Conservation (phyloP, 805 yeast species). For the Kluyveromyces nonfermentans region DNA sequence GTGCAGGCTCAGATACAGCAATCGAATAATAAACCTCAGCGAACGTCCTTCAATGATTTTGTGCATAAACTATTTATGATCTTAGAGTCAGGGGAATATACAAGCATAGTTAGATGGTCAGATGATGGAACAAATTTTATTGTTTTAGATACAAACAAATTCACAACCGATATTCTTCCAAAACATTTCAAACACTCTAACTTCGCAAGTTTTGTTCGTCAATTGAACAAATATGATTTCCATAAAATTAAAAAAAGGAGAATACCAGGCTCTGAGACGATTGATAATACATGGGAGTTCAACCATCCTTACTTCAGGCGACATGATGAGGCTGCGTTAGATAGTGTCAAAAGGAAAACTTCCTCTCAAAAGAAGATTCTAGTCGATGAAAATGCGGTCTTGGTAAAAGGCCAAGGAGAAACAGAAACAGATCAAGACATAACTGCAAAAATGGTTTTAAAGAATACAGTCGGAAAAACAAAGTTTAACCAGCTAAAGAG, state of each 20-base stretch:
- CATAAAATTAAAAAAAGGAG: constrained; percentile 76
- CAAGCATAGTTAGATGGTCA: constrained; percentile 78
- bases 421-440: constrained; percentile 15
- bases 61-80: constrained; percentile 73
- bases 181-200: constrained; percentile 90
- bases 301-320: constrained; percentile 80
- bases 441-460: constrained; percentile 13
- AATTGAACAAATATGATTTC: constrained; percentile 92
- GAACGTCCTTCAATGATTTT: constrained; percentile 58
- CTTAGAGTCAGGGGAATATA: constrained; percentile 74
- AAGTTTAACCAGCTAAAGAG: constrained; percentile 25
- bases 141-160: constrained; percentile 81
- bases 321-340: constrained; percentile 69
- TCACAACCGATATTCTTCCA: constrained; percentile 82
- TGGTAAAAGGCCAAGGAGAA: constrained; percentile 20
- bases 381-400: constrained; percentile 17
- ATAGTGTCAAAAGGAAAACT: constrained; percentile 78
- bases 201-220: constrained; percentile 91
- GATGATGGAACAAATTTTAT: constrained; percentile 78
- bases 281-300: constrained; percentile 71
- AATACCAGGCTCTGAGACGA: constrained; percentile 40
- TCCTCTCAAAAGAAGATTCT: constrained; percentile 43
- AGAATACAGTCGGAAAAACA: constrained; percentile 19
- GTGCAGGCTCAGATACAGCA: not conserved
- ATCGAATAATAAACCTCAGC: not conserved